These are phyloP conservation scores for Periconia macrospinosa DNA, from an alignment of 2,329 filamentous ascomycete genomes.

Conservation along the genomic window DNA sequence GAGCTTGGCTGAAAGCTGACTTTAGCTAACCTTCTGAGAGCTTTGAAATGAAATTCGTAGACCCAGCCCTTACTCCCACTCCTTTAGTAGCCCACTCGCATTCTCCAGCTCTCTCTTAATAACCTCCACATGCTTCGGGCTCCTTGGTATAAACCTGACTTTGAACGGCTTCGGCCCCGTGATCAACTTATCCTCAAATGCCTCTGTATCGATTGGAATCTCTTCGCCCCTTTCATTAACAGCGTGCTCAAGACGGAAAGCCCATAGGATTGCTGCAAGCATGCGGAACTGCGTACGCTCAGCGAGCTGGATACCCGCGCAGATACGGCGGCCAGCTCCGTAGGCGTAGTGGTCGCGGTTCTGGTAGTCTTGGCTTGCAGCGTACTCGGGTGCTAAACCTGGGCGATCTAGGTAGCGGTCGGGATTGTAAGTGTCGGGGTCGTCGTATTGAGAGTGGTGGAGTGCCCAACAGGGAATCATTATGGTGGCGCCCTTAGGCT, in stretches of 20 bases:
- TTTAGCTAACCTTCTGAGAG: too few species aligned
- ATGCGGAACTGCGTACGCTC: slow-evolving; percentile 52
- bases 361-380: slow-evolving; percentile 34
- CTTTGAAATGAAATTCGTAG: too few species aligned
- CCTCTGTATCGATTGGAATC: slow-evolving; percentile 34
- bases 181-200: slow-evolving; percentile 41
- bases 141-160: slow-evolving; percentile 55
- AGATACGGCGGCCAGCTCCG: slow-evolving; percentile 53
- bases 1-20: too few species aligned
- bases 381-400: slow-evolving; percentile 40
- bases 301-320: slow-evolving; percentile 56
- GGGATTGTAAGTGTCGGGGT: slow-evolving; percentile 39
- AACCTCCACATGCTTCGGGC: slow-evolving; percentile 31
- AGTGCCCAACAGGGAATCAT: slow-evolving; percentile 33
- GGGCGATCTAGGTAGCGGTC: slow-evolving; percentile 40
- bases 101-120: slow-evolving; percentile 36
- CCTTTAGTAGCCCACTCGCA: slow-evolving; percentile 24
- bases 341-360: slow-evolving; percentile 53
- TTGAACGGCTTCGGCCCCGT: slow-evolving; percentile 52
- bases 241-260: slow-evolving; percentile 44
- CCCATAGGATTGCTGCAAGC: slow-evolving; percentile 54
- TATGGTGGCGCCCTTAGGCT: slow-evolving; percentile 30
- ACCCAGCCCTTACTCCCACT: slow-evolving; percentile 25
- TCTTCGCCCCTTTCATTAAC: slow-evolving; percentile 45
- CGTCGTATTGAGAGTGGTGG: slow-evolving; percentile 16